Evolutionary conservation across 495 filamentous ascomycete genomes (phyloP), one percentile per base, ranked within the genome.

Genomic region (Xylaria acuta): DNA sequence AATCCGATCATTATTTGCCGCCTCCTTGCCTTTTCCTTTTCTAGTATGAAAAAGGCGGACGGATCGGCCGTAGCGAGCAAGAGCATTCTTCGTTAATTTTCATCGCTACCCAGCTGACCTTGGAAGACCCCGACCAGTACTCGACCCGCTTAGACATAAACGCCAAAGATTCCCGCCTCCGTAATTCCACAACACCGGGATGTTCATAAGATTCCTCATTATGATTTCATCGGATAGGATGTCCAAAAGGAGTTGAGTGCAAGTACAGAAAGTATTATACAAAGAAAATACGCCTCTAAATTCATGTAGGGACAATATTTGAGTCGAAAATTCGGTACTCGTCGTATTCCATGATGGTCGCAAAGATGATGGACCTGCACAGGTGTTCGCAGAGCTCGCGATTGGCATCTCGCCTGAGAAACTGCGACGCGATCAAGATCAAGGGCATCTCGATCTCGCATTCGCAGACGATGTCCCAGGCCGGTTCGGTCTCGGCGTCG

Each of bases 401-500:
- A 51, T 71, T 56, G 11, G 45, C 69, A 64, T 64, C 62, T 18
- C 59, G 69, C 43, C 36, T 43, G 22, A 71, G 47, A 25, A 64
- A 38, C 18, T 64, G 59, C 8, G 69, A 53, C 59, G 64, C 43
- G 16, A 53, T 45, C n/a, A 71, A 43, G 25, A 71, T 71, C 1
- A 64, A 32, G 34, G 69, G 69, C 32, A 71, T 64, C 47, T 71
- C 69, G 47, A 71, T 64, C 69, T 71, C 59, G 36, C 69, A 71
- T 8, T 63, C 69, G 59, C 69, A 71, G 7, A 71, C 45, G 7
- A 71, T 54, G 8, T 71, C 60, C 69, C 69, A 71, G 9, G 43
- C 2, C 30, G 56, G 43, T 41, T 63, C 68, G 30, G 20, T 53
- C 27, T 53, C 68, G 58, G 43, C 34, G 16, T 59, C 68, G 18